Percentiles rank a stretch among this genome's conserved stretches.
These are phyloP conservation scores for Fusarium sp. DNA, from an alignment of 2,329 filamentous ascomycete species.

Conservation along the genomic window DNA sequence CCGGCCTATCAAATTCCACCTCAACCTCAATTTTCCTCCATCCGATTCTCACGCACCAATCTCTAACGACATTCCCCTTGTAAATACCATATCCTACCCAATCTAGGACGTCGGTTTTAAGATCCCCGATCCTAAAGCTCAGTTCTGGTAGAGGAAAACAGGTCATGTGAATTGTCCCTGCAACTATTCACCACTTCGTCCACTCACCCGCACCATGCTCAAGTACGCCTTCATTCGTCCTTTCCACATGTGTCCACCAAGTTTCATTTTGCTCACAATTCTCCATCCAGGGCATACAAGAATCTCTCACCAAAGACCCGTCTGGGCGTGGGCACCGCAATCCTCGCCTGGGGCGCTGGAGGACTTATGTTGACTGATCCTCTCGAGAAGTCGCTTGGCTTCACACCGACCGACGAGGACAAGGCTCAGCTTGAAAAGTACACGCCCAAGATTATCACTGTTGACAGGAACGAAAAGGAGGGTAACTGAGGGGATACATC, in stretches of 20 bases:
- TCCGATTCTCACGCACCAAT: background rate
- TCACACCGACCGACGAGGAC: constrained; percentile 78
- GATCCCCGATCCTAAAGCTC: background rate
- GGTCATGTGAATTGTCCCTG: constrained; percentile 13
- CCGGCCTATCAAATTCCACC: constrained; percentile 11
- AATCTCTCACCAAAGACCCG: constrained; percentile 77
- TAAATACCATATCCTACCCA: too few relatives aligned
- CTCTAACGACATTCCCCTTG: background rate
- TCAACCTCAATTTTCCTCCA: constrained; percentile 21
- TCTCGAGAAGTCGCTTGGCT: constrained; percentile 77
- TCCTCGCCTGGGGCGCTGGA: constrained; percentile 79
- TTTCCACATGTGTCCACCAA: background rate
- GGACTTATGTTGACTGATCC: constrained; percentile 80
- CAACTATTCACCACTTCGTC: background rate
- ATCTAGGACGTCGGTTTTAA: too few relatives aligned
- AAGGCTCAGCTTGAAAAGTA: constrained; percentile 71
- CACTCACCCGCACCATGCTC: constrained; percentile 31
- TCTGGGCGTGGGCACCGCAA: constrained; percentile 74
- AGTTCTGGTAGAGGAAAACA: background rate
- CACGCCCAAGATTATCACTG: constrained; percentile 70
- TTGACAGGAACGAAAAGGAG: constrained; percentile 58
- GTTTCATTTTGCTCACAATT: constrained; percentile 7
- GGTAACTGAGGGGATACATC: constrained; percentile 1
- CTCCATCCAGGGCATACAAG: constrained; percentile 69
- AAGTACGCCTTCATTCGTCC: constrained; percentile 22